Conservation (phyloP, 2,329 filamentous ascomycete species). For the Verticillium dahliae region DNA sequence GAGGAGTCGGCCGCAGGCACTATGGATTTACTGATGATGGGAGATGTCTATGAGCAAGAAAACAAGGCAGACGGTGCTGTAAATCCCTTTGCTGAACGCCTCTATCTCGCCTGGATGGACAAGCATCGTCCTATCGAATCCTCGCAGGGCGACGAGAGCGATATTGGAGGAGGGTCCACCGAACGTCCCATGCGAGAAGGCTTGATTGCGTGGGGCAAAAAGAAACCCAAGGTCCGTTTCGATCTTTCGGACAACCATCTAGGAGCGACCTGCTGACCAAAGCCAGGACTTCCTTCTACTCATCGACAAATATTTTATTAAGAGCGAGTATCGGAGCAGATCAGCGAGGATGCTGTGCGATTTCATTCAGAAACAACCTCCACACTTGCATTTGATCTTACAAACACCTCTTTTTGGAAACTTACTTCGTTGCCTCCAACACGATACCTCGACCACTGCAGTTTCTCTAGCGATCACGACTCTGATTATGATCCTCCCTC, state of each 20-base stretch:
- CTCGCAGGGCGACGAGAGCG: conserved; percentile 27
- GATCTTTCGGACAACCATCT: neutral
- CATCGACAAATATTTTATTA: conserved; percentile 60
- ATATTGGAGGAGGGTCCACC: conserved; percentile 32
- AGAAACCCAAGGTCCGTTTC: conserved; percentile 48
- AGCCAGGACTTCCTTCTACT: conserved; percentile 58
- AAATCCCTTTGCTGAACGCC: conserved; percentile 47
- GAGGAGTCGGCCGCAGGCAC: conserved; percentile 60
- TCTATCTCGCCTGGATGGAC: conserved; percentile 52
- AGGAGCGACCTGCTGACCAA: conserved; percentile 8
- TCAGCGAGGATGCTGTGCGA: conserved; percentile 62
- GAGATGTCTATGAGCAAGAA: conserved; percentile 49
- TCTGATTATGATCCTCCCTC: conserved; percentile 75
- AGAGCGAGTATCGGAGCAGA: conserved; percentile 56
- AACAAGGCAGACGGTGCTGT: conserved; percentile 26
- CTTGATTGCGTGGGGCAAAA: conserved; percentile 58
- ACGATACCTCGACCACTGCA: conserved; percentile 69
- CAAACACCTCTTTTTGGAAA: conserved; percentile 67
- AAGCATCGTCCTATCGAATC: conserved; percentile 25
- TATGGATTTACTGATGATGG: conserved; percentile 56
- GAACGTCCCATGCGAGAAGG: conserved; percentile 44
- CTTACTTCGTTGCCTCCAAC: conserved; percentile 66
- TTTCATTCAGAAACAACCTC: conserved; percentile 71
- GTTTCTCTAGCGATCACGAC: conserved; percentile 70
- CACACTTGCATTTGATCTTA: conserved; percentile 67